Conservation (phyloP, 331 rosid genomes). For the Ulmus americana region DNA sequence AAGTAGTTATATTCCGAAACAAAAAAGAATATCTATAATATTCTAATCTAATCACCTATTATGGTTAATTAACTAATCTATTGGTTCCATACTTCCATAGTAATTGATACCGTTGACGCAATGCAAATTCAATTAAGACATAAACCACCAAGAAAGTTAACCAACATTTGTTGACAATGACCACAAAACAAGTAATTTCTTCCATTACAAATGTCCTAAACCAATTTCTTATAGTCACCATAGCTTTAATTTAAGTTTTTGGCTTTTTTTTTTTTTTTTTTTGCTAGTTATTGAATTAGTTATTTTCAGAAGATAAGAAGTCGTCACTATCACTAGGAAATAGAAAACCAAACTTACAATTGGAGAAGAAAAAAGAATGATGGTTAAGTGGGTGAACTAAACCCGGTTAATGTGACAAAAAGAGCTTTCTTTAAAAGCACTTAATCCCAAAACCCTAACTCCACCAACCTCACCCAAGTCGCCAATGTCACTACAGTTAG, state of each 20-base stretch:
- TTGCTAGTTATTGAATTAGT: slow-evolving; percentile 8
- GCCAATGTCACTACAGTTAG: slow-evolving; percentile 42
- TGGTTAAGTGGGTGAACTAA: slow-evolving; percentile 73
- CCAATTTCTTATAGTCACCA: background rate
- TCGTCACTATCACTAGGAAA: slow-evolving; percentile 23
- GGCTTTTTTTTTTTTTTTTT: background rate
- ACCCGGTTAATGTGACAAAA: slow-evolving; percentile 31
- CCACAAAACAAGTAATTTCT: background rate
- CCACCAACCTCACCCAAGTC: slow-evolving; percentile 66
- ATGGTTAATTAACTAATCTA: background rate
- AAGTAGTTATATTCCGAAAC: too few species aligned
- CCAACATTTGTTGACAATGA: slow-evolving; percentile 4
- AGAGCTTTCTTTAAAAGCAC: background rate
- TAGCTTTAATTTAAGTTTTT: too few species aligned
- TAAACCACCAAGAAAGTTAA: slow-evolving; percentile 12
- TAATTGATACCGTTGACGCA: background rate
- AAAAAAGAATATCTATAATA: too few species aligned
- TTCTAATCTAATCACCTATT: too few species aligned
- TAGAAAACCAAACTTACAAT: slow-evolving; percentile 5
- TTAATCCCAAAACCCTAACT: slow-evolving; percentile 6
- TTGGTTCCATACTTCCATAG: background rate
- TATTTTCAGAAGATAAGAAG: background rate
- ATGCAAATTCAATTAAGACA: background rate
- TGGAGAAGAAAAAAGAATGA: slow-evolving; percentile 13
- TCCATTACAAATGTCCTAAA: background rate